phyloP scores from a whole-genome alignment of 306 rosid genomes.

The Amphicarpaea edgeworthii region DNA sequence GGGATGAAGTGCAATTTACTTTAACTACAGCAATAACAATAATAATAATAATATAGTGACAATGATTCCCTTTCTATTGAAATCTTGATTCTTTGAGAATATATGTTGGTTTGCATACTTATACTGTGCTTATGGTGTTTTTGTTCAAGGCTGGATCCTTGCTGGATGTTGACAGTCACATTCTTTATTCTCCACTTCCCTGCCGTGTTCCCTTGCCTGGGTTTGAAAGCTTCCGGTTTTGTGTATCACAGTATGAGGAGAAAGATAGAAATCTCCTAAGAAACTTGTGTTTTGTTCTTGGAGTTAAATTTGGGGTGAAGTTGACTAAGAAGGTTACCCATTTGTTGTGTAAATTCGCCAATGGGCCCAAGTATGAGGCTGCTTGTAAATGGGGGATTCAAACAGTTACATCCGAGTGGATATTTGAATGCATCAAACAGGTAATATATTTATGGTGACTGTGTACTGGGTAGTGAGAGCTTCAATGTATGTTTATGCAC shows the following conservation, averaged over 20 bases:
- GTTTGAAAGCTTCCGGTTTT: constrained; percentile 79
- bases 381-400: constrained; percentile 85
- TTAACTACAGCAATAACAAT: background rate
- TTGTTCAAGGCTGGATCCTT: constrained; percentile 77
- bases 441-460: constrained; percentile 58
- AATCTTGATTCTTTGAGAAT: constrained; percentile 34
- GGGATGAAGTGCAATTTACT: background rate
- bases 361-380: constrained; percentile 87
- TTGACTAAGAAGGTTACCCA: constrained; percentile 88
- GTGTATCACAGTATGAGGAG: constrained; percentile 93
- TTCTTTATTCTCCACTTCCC: constrained; percentile 95
- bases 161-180: constrained; percentile 78
- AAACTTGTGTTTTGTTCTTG: constrained; percentile 89
- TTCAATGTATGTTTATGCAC: constrained; percentile 32
- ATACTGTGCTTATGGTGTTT: constrained; percentile 38
- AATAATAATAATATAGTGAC: background rate
- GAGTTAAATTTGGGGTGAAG: constrained; percentile 80
- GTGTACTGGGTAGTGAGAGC: constrained; percentile 10
- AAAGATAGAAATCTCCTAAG: constrained; percentile 76
- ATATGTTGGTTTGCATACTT: constrained; percentile 36
- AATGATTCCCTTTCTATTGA: constrained; percentile 18
- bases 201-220: constrained; percentile 86
- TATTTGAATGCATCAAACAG: constrained; percentile 93
- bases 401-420: constrained; percentile 78
- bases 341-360: constrained; percentile 81